Evolutionary conservation across 805 yeast genomes (phyloP), one percentile per base, ranked within the genome.

Genomic region (Saccharomycopsis microspora): DNA sequence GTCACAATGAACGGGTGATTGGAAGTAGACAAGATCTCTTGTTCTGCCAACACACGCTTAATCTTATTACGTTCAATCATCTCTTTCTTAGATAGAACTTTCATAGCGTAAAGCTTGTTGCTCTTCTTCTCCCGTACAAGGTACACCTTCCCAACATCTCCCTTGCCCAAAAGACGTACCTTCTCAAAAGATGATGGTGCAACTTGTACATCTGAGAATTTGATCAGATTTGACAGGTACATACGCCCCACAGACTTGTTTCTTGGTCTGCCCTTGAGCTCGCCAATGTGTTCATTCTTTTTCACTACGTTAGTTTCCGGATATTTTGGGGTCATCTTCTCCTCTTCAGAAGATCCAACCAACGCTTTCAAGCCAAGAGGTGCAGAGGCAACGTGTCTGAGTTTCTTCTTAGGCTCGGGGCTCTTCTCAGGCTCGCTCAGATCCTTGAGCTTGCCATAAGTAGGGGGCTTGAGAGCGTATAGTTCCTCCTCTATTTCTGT

Each of bases 1-100:
- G 98, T 87, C 32, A 93, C 97, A 56, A 93, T 94, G 60, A 94
- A 93, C 0, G 99, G 99, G 64, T 94, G 97, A 61, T 89, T 88
- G 35, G 90, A 82, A 2, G 97, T 85, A 3, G 97, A 95, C 50
- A 93, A 71, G 54, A 93, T 94, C 63, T 90, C 97, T 62, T 90
- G 97, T 62, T 93, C 99, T 0, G 97, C 96, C 53, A 90, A 67
- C 1, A 94, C 96, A 47, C 99, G 73, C 60, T 93, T 90, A 57
- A 90, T 86, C 61, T 93, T 93, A 65, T 93, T 90, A 56, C 99
- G 72, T 62, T 86, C 82, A 54, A 93, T 83, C 97, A 93, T 93
- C 61, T 90, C 98, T 55, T 80, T 79, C 60, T 93, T 93, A 61
- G 78, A 79, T 49, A 90, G 69, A 3, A 93, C 86, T 61, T 93